Evolutionary conservation across 2,329 filamentous ascomycete genomes (phyloP).

Genomic region (Talaromyces pinophilus): DNA sequence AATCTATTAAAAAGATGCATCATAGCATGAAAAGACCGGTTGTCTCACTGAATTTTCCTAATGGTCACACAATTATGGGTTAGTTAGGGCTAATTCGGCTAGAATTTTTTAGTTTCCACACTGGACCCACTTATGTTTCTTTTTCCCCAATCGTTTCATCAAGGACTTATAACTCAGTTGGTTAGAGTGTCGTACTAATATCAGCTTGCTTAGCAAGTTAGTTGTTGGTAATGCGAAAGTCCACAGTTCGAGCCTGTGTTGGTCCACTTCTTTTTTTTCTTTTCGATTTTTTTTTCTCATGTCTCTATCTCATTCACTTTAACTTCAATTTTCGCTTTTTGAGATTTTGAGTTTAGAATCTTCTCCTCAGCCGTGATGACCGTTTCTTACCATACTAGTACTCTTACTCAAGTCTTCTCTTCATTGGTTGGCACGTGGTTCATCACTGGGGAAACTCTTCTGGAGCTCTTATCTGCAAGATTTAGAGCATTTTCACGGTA

Average conservation of each 20-base stretch:
- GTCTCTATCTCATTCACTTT: no score
- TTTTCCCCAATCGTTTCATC: not conserved
- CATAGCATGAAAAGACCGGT: not conserved
- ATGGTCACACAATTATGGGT: not conserved
- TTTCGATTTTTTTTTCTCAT: not conserved
- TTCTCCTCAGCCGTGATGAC: no score
- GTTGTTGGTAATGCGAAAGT: slow-evolving; percentile 4
- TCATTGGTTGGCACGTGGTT: no score
- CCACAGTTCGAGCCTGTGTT: slow-evolving; percentile 14
- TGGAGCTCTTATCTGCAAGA: no score
- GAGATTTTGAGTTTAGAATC: no score
- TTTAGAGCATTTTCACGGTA: no score
- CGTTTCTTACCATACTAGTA: no score
- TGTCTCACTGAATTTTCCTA: not conserved
- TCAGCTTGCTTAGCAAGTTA: not conserved
- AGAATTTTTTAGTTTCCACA: no score
- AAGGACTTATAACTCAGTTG: slow-evolving; percentile 13
- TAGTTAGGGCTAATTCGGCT: not conserved
- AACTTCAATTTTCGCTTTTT: no score
- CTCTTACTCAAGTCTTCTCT: no score
- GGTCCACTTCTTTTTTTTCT: not conserved
- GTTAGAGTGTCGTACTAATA: slow-evolving; percentile 13
- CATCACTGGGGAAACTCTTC: no score
- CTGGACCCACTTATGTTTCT: no score
- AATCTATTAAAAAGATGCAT: not conserved